These are phyloP conservation scores for Malus asiatica DNA, from an alignment of 306 rosid genomes.

Conservation along the genomic window DNA sequence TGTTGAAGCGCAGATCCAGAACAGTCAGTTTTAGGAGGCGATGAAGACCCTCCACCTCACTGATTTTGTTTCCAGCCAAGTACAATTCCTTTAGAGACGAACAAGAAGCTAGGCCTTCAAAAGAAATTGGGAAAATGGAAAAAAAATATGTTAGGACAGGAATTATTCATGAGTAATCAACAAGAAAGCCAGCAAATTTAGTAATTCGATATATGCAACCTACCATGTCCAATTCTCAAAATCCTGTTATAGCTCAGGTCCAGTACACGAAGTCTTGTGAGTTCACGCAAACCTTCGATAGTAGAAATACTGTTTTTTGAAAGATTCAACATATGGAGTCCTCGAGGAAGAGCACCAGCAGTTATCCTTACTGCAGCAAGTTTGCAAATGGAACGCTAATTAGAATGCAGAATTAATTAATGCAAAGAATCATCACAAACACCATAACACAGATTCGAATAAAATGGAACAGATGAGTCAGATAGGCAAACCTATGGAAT, in stretches of 20 bases:
- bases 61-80: slow-evolving; percentile 87
- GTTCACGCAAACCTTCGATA: slow-evolving; percentile 90
- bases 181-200: not conserved
- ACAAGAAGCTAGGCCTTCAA: slow-evolving; percentile 82
- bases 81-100: slow-evolving; percentile 87
- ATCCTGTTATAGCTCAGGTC: slow-evolving; percentile 89
- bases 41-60: slow-evolving; percentile 97
- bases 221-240: slow-evolving; percentile 86
- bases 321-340: slow-evolving; percentile 79
- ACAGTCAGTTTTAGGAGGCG: slow-evolving; percentile 76
- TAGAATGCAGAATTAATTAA: not conserved
- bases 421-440: not conserved
- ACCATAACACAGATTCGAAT: not conserved
- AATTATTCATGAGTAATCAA: not conserved
- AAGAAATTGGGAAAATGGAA: not conserved
- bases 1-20: slow-evolving; percentile 80
- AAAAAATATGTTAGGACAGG: slow-evolving; percentile 2
- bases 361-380: slow-evolving; percentile 68
- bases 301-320: slow-evolving; percentile 68
- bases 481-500: slow-evolving; percentile 59
- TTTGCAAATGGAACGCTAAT: slow-evolving; percentile 5
- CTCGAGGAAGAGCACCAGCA: slow-evolving; percentile 87
- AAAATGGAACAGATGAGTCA: not conserved
- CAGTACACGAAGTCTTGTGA: slow-evolving; percentile 76
- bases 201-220: slow-evolving; percentile 8